A percentile compares a stretch with the other conserved stretches of the same genome.
phyloP scores from a whole-genome alignment of 169 alveolate genomes.

The Plasmodium gonderi region DNA sequence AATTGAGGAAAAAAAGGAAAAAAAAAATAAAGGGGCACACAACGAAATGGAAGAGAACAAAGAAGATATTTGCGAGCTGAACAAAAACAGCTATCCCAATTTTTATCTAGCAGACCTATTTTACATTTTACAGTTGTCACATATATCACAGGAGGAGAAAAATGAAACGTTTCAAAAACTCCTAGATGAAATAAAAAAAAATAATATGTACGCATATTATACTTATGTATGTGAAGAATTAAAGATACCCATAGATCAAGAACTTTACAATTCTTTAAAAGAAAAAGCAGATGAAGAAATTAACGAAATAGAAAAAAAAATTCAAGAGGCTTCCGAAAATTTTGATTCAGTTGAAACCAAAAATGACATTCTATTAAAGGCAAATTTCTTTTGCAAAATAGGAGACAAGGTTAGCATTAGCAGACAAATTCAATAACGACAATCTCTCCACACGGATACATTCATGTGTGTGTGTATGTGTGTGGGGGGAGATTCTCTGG shows the following conservation, averaged over 20 bases:
- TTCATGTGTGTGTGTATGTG: neutral
- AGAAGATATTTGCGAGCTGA: slow-evolving; percentile 42
- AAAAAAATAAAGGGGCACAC: neutral
- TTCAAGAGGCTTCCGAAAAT: slow-evolving; percentile 91
- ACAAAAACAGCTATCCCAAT: slow-evolving; percentile 57
- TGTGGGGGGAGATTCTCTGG: too few species aligned
- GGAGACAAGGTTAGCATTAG: slow-evolving; percentile 81
- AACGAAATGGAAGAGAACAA: slow-evolving; percentile 37
- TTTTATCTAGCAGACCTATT: slow-evolving; percentile 48
- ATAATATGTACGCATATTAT: slow-evolving; percentile 81
- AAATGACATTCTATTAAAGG: slow-evolving; percentile 92
- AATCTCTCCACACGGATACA: neutral
- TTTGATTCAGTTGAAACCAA: slow-evolving; percentile 92
- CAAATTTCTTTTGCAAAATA: slow-evolving; percentile 86
- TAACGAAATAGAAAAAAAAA: slow-evolving; percentile 85
- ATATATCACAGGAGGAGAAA: slow-evolving; percentile 49
- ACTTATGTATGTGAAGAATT: slow-evolving; percentile 78
- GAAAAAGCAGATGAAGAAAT: slow-evolving; percentile 79
- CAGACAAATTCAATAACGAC: neutral
- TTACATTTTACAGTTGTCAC: slow-evolving; percentile 44
- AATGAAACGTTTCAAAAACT: slow-evolving; percentile 25
- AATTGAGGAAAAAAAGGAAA: too few species aligned
- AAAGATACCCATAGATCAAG: slow-evolving; percentile 73
- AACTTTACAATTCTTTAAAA: slow-evolving; percentile 72
- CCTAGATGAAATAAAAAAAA: slow-evolving; percentile 55